Percentiles rank a stretch among this genome's conserved stretches.
Evolutionary conservation across 306 rosid species (phyloP).

Genomic region (Fragaria vesca): DNA sequence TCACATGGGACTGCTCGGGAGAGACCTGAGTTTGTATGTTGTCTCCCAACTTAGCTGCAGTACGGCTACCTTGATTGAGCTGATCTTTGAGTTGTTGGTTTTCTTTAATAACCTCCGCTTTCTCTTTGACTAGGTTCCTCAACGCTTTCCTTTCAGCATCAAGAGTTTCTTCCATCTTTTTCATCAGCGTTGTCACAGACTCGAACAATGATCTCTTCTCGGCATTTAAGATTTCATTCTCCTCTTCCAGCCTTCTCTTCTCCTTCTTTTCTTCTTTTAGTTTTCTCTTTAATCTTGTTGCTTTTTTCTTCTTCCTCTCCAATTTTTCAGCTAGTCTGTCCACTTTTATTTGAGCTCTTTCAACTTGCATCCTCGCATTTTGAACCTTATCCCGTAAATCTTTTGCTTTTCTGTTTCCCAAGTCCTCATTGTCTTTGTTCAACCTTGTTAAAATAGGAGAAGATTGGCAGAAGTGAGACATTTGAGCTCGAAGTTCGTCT

Average conservation of each 20-base stretch:
- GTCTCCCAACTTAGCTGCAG: background rate
- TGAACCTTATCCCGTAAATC: background rate
- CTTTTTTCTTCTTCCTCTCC: background rate
- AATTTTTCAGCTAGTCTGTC: background rate
- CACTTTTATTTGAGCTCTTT: background rate
- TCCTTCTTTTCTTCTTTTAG: slow-evolving; percentile 7
- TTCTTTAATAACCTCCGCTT: background rate
- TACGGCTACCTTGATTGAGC: slow-evolving; percentile 1
- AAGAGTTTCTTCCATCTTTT: background rate
- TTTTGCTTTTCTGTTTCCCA: background rate
- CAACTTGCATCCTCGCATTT: background rate
- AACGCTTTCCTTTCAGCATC: background rate
- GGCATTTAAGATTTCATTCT: background rate
- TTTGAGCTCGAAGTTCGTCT: background rate
- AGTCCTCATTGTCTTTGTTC: background rate
- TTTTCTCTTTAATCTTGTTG: background rate
- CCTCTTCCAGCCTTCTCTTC: background rate
- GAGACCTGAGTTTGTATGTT: background rate
- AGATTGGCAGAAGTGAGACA: background rate
- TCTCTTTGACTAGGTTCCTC: background rate
- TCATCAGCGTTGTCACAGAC: background rate
- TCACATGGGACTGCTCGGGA: background rate
- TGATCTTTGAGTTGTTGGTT: background rate
- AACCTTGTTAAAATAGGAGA: background rate
- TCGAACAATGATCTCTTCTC: background rate